Conservation (phyloP, 2,329 filamentous ascomycete genomes). For the Trichoderma brevicompactum region DNA sequence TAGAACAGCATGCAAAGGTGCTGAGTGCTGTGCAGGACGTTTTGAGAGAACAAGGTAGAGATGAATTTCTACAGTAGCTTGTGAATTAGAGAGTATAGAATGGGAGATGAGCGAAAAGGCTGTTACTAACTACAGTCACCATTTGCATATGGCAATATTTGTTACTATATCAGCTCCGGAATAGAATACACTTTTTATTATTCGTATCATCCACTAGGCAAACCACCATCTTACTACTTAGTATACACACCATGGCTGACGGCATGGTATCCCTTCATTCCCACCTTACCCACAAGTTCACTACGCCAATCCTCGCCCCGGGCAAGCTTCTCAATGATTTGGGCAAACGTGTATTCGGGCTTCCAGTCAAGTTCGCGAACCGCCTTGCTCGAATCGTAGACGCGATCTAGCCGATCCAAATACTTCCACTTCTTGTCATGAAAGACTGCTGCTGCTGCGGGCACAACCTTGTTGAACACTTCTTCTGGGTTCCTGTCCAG, state of each 20-base stretch:
- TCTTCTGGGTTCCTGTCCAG: conserved; percentile 42
- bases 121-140: neutral
- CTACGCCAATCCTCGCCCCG: conserved; percentile 47
- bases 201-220: neutral
- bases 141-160: neutral
- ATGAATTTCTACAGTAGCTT: conserved; percentile 32
- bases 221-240: conserved; percentile 33
- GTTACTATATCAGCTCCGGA: too few species aligned
- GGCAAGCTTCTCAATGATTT: conserved; percentile 41
- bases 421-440: conserved; percentile 43
- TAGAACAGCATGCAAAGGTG: conserved; percentile 49
- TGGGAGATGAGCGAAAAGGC: neutral
- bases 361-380: conserved; percentile 49
- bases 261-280: conserved; percentile 51
- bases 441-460: conserved; percentile 41
- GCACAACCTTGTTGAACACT: conserved; percentile 39
- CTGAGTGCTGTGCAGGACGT: conserved; percentile 76
- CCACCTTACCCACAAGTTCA: conserved; percentile 45
- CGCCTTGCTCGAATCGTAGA: conserved; percentile 51
- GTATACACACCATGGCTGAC: conserved; percentile 51
- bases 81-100: neutral
- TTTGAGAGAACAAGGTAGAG: conserved; percentile 50
- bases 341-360: conserved; percentile 48
- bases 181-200: neutral
- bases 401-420: conserved; percentile 47